These are phyloP conservation scores for Cladophialophora bantiana DNA, from an alignment of 2,329 filamentous ascomycete species.

Conservation along the genomic window DNA sequence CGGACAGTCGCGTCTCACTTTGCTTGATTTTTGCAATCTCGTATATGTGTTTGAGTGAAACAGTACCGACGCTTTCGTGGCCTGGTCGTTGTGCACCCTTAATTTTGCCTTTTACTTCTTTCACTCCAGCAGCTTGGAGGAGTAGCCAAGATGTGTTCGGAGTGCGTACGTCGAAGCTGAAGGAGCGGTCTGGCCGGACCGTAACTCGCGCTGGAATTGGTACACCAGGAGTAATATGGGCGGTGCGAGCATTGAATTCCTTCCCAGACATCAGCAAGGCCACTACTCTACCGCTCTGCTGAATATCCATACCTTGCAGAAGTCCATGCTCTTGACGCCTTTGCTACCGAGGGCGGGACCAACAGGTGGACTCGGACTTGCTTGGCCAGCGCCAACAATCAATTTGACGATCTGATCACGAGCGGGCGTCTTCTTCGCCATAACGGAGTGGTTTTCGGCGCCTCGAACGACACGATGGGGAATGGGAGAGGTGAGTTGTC, in stretches of 20 bases:
- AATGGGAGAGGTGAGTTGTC: not conserved
- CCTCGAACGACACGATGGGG: too few species aligned
- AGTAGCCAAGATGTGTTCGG: constrained; percentile 93
- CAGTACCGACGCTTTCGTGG: constrained; percentile 78
- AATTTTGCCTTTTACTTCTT: constrained; percentile 74
- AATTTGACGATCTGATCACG: constrained; percentile 88
- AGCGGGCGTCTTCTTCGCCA: constrained; percentile 60
- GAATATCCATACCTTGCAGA: constrained; percentile 79
- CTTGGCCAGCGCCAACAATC: constrained; percentile 95
- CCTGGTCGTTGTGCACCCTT: constrained; percentile 77
- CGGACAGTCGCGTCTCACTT: constrained; percentile 74
- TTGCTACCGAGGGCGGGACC: constrained; percentile 96
- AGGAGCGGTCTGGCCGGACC: constrained; percentile 90
- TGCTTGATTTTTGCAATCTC: constrained; percentile 98
- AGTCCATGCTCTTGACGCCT: constrained; percentile 99
- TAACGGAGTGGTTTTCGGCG: constrained; percentile 41
- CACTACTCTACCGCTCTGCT: not conserved
- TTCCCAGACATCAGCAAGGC: constrained; percentile 48
- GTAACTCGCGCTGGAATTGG: constrained; percentile 90
- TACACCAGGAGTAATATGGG: constrained; percentile 80
- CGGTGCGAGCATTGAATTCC: constrained; percentile 97
- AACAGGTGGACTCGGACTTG: constrained; percentile 91
- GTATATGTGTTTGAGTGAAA: constrained; percentile 94
- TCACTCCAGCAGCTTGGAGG: constrained; percentile 79
- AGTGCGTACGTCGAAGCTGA: constrained; percentile 91